Evolutionary conservation across 371 early-diverging fungal genomes (phyloP).

Genomic region (Mucor piriformis): DNA sequence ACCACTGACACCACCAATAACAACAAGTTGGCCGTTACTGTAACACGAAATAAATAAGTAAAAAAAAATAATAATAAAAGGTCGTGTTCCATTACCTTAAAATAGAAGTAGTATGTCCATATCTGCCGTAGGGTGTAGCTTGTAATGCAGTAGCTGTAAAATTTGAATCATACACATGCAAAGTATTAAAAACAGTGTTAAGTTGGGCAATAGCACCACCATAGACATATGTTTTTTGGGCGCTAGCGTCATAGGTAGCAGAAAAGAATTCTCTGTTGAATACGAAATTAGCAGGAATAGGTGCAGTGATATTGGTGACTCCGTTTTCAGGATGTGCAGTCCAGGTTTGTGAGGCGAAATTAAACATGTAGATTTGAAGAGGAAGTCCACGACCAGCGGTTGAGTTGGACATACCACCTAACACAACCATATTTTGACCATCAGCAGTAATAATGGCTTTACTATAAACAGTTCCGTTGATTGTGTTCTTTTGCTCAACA

Average conservation of each 20-base stretch:
- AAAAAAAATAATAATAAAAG: constrained; percentile 6
- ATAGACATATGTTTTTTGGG: constrained; percentile 32
- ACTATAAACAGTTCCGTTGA: constrained; percentile 18
- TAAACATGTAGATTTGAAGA: constrained; percentile 22
- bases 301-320: constrained; percentile 1
- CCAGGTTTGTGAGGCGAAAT: constrained; percentile 26
- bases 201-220: constrained; percentile 35
- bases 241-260: constrained; percentile 20
- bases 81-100: constrained; percentile 31
- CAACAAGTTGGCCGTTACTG: constrained; percentile 44
- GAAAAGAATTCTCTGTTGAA: constrained; percentile 26
- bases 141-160: constrained; percentile 22
- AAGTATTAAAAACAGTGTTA: constrained; percentile 21
- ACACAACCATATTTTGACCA: constrained; percentile 19
- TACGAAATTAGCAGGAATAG: constrained; percentile 10
- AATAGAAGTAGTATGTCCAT: constrained; percentile 45
- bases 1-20: constrained; percentile 39
- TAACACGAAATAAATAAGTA: constrained; percentile 18
- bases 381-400: constrained; percentile 5
- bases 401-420: constrained; percentile 27
- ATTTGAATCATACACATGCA: constrained; percentile 34
- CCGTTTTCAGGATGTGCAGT: constrained; percentile 12
- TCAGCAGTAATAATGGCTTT: constrained; percentile 26
- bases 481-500: constrained; percentile 27
- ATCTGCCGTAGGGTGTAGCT: constrained; percentile 26